Evolutionary conservation across 495 filamentous ascomycete genomes (phyloP), one percentile per base, ranked within the genome.

Genomic region (Evernia prunastri): DNA sequence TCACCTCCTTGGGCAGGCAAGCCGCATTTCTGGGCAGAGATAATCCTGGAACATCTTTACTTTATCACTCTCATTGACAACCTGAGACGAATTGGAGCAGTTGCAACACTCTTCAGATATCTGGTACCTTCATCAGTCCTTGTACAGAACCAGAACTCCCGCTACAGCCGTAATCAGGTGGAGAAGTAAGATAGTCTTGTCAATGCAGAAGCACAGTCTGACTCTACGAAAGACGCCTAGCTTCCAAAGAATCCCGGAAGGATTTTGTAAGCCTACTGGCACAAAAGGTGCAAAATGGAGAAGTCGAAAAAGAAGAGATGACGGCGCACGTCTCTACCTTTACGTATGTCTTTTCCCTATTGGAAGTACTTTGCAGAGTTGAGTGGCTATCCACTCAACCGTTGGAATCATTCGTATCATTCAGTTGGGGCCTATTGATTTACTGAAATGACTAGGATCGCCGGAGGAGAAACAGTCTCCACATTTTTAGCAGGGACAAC

Each of bases 381-480:
- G 69, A 60, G 31, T 70, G 23, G 66, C 67, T 31, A 63, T 60
- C 20, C 67, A 70, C 47, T 63, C 68, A 10, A 66, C 67, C 33
- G 67, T 66, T 56, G 60, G 68, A 37, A 67, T 68, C n/a, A 40
- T 66, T 49, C 15, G 57, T 60, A 35, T 20, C 42, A 60, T 29
- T 29, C 20, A 60, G 12, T n/a, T n/a, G 1, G 23, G 37, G 58
- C 12, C 9, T 17, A 2, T 33, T 42, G 37, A 60, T 40, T 37
- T 37, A 51, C 60, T 35, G 18, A 23, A 23, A 45, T 42, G 8
- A 23, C 31, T 31, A 62, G 37, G 53, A 49, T 68, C 17, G 81
- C 81, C 0, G 82, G 82, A 0, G 77, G 72, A 56, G 81, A 84
- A 64, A 84, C 82, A 0, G 82, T 79, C 5, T 78, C 80, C 0